Conservation (phyloP, 2,329 filamentous ascomycete species). For the Cadophora luteo-olivacea region DNA sequence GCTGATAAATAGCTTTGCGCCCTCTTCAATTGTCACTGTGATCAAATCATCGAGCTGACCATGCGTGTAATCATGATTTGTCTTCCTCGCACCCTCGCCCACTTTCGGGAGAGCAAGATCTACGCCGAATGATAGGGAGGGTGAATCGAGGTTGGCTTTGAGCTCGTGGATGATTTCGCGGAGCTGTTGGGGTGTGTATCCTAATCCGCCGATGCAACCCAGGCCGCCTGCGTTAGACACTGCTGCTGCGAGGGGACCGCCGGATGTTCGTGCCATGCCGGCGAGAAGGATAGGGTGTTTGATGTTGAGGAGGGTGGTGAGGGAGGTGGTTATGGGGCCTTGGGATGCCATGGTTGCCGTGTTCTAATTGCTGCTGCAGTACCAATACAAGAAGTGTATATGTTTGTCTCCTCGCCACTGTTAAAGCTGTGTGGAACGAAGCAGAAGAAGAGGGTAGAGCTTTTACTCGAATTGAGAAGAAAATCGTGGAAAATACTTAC, state of each 20-base stretch:
- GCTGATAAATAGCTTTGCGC: slow-evolving; percentile 84
- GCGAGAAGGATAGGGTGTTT: slow-evolving; percentile 89
- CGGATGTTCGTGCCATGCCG: slow-evolving; percentile 89
- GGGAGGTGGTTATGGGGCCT: slow-evolving; percentile 70
- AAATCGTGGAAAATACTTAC: not conserved
- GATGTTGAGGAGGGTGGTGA: slow-evolving; percentile 81
- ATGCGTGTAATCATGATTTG: slow-evolving; percentile 94
- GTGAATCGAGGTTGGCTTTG: slow-evolving; percentile 72
- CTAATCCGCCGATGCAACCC: slow-evolving; percentile 74
- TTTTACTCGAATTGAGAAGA: not conserved
- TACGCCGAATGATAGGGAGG: slow-evolving; percentile 83
- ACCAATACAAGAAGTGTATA: not conserved
- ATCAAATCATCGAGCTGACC: slow-evolving; percentile 89
- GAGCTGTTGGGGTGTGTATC: slow-evolving; percentile 76
- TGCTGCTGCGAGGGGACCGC: slow-evolving; percentile 79
- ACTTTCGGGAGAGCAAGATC: slow-evolving; percentile 92
- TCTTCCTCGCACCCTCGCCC: slow-evolving; percentile 82
- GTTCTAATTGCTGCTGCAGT: not conserved
- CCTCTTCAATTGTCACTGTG: slow-evolving; percentile 82
- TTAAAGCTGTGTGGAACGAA: not conserved
- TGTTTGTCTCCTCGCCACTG: not conserved
- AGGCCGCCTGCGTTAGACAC: slow-evolving; percentile 81
- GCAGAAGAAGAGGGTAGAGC: not conserved
- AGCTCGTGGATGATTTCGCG: slow-evolving; percentile 85
- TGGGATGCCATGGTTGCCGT: slow-evolving; percentile 25